Conservation (phyloP, 257 asterid species). For the Solanum paucissectum region DNA sequence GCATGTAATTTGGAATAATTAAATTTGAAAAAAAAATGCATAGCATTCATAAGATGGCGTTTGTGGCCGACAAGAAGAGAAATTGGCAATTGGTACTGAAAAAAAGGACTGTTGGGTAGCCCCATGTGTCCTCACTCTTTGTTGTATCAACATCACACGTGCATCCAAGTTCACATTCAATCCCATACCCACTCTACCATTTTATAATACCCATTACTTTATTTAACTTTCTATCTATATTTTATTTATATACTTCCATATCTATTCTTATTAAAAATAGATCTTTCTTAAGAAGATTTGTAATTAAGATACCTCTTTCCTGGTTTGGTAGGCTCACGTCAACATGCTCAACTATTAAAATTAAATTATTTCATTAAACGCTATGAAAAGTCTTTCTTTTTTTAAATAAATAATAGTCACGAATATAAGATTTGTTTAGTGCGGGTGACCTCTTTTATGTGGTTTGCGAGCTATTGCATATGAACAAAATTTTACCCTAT, state of each 20-base stretch:
- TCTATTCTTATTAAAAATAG: too few relatives aligned
- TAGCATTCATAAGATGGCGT: background rate
- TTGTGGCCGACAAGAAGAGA: background rate
- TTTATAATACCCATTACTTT: background rate
- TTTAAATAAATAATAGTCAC: background rate
- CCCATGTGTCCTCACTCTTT: conserved; percentile 11
- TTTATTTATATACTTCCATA: too few relatives aligned
- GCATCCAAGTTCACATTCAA: background rate
- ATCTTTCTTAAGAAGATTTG: background rate
- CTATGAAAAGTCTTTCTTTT: background rate
- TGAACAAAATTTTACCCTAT: too few relatives aligned
- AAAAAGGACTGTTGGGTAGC: conserved; percentile 19
- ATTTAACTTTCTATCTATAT: too few relatives aligned
- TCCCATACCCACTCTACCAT: background rate
- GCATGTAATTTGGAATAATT: background rate
- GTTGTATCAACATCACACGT: conserved; percentile 30
- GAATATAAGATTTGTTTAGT: background rate
- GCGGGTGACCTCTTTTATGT: background rate
- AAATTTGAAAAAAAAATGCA: background rate
- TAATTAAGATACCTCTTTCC: background rate
- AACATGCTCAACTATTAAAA: background rate
- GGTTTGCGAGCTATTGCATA: too few relatives aligned
- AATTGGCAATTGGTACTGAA: conserved; percentile 10
- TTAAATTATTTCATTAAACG: background rate
- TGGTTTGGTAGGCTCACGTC: background rate